Base-by-base conservation (phyloP, 371 early-diverging fungal genomes). In the Gilbertella persicaria region DNA sequence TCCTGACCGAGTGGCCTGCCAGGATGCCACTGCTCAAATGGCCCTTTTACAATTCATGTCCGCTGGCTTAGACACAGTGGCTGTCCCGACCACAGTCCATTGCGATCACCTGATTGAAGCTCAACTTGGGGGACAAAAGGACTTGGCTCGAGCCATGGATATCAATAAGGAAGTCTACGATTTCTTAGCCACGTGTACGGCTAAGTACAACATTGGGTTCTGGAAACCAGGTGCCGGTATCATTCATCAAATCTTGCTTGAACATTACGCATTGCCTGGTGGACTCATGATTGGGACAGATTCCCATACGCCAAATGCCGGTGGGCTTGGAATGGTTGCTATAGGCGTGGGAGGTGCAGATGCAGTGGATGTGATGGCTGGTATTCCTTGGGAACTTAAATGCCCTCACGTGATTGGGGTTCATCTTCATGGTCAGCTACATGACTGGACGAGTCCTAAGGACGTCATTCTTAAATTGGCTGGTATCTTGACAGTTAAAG, bases 231-330 rank as follows among this genome's bases (percentile, higher is more conserved):
- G 98, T 13, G 90, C 92, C 36, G 98, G 98, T 70, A 97, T 97
- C 69, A 97, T 97, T 72, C 98, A 97, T 79, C 98, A 97, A 78
- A 95, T 97, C 70, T 89, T 97, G 37, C 82, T 97, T 44, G 98
- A 97, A 71, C 96, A 97, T 86, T 97, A 97, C 67, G 97, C 98
- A 58, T 93, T 93, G 78, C 98, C 98, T 30, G 98, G 98, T 73
- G 95, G 93, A 69, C 78, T 97, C 64, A 97, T 97, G 94, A 91
- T 97, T 63, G 98, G 98, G 69, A 96, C 98, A 44, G 93, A 93
- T 58, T 88, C 89, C 24, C 92, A 91, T 69, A 92, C 92, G 39
- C 92, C 92, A 50, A 91, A 92, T 58, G 92, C 90, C 28, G 98
- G 98, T 72, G 98, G 98, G 39, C 82, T 97, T 54, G 95, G 95